Conservation (phyloP, 495 filamentous ascomycete species). For the Podospora pseudocomata region DNA sequence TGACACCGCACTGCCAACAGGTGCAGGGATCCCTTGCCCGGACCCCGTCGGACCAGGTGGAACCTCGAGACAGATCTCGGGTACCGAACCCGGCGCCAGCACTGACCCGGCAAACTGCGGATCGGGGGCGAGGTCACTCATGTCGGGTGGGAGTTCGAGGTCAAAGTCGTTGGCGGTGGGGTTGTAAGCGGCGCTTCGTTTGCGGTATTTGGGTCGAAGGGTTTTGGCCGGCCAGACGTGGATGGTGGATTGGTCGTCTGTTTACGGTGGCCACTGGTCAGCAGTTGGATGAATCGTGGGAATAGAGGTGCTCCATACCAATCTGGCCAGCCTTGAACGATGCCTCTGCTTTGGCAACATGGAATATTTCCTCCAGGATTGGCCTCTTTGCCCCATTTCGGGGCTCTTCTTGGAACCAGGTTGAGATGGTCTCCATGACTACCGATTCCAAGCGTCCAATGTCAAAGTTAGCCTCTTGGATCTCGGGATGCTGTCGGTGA, state of each 20-base stretch:
- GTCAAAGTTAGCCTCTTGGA: not conserved
- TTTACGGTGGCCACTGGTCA: not conserved
- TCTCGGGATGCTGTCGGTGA: not conserved
- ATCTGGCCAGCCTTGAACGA: not conserved
- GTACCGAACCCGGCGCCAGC: not conserved
- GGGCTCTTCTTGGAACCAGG: not conserved
- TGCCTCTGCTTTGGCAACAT: not conserved
- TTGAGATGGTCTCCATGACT: not conserved
- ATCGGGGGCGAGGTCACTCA: not conserved
- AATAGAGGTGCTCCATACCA: not conserved
- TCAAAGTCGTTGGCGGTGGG: not conserved
- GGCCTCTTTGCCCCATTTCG: not conserved
- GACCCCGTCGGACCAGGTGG: not conserved
- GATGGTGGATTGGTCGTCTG: not conserved
- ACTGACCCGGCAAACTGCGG: not conserved
- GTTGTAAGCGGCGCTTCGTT: not conserved
- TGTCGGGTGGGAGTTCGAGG: not conserved
- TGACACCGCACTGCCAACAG: not conserved
- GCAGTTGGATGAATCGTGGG: not conserved
- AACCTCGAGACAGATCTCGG: not conserved
- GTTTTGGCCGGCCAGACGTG: not conserved
- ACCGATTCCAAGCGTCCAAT: not conserved
- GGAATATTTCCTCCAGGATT: not conserved
- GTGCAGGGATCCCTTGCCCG: not conserved
- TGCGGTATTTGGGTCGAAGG: not conserved